A percentile compares a stretch with the other conserved stretches of the same genome.
These are phyloP conservation scores for Carpinus viminea DNA, from an alignment of 306 rosid genomes.

Conservation along the genomic window DNA sequence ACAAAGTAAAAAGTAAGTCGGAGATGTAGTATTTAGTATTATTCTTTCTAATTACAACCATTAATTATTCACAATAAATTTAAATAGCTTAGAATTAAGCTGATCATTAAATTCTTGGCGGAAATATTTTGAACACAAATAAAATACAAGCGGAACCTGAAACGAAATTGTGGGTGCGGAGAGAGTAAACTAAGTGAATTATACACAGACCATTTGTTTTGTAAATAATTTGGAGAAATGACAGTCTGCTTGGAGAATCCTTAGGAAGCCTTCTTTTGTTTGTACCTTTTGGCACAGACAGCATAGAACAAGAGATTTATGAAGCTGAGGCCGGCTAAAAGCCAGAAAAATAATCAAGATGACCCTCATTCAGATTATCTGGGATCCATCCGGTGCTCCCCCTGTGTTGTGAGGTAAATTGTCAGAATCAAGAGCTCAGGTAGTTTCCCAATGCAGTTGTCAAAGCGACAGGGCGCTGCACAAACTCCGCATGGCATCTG, in stretches of 20 bases:
- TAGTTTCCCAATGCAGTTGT: slow-evolving; percentile 80
- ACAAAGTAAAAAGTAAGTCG: too few species aligned
- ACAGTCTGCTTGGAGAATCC: not conserved
- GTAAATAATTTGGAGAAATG: not conserved
- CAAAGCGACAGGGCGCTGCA: slow-evolving; percentile 89
- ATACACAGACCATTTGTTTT: too few species aligned
- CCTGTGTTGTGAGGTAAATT: slow-evolving; percentile 61
- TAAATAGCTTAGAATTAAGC: too few species aligned
- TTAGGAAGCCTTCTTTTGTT: slow-evolving; percentile 69
- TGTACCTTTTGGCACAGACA: slow-evolving; percentile 65
- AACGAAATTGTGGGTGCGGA: too few species aligned
- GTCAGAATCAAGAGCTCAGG: slow-evolving; percentile 86
- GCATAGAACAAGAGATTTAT: slow-evolving; percentile 62
- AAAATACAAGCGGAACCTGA: too few species aligned
- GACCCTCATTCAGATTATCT: slow-evolving; percentile 79
- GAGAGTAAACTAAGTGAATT: too few species aligned
- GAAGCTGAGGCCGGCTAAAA: slow-evolving; percentile 82
- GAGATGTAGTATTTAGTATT: too few species aligned
- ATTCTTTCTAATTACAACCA: too few species aligned
- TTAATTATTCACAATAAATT: too few species aligned
- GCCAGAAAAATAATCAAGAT: slow-evolving; percentile 90
- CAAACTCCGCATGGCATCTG: slow-evolving; percentile 93
- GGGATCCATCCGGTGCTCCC: slow-evolving; percentile 85
- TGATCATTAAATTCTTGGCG: too few species aligned
- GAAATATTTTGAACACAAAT: too few species aligned